phyloP scores from a whole-genome alignment of 2,329 filamentous ascomycete genomes.

The Phaeophleospora eucalypticola region DNA sequence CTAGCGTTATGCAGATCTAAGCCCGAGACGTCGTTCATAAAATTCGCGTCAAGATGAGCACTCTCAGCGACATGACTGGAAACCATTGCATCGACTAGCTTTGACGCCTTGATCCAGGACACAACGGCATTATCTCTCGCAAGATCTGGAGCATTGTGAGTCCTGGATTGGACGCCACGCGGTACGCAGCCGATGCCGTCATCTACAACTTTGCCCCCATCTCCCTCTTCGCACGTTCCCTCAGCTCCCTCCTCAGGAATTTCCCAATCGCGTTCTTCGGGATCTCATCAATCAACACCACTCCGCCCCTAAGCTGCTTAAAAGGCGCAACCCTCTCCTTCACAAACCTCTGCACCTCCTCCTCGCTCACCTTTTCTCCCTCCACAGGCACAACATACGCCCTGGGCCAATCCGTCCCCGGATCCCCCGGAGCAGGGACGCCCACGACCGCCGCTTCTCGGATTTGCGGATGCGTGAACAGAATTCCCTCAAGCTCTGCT shows the following conservation, averaged over 20 bases:
- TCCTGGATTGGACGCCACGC: too few relatives aligned
- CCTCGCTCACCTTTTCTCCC: constrained; percentile 28
- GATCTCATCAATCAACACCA: constrained; percentile 43
- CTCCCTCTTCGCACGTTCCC: constrained; percentile 41
- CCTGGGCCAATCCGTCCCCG: constrained; percentile 43
- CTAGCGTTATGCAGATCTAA: too few relatives aligned
- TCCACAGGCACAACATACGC: constrained; percentile 41
- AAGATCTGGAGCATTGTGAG: too few relatives aligned
- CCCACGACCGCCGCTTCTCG: constrained; percentile 44
- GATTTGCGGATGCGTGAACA: constrained; percentile 40
- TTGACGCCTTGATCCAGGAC: too few relatives aligned
- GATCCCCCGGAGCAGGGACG: constrained; percentile 42
- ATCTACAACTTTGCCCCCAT: constrained; percentile 9
- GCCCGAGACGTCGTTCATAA: too few relatives aligned
- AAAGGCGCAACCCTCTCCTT: constrained; percentile 42
- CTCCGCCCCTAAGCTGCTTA: constrained; percentile 44
- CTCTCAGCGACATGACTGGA: too few relatives aligned
- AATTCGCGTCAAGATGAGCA: too few relatives aligned
- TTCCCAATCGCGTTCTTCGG: constrained; percentile 46
- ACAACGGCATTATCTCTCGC: too few relatives aligned
- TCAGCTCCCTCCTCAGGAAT: constrained; percentile 42
- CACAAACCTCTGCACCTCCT: constrained; percentile 38
- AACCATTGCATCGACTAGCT: too few relatives aligned
- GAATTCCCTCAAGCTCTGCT: constrained; percentile 44
- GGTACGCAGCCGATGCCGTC: too few relatives aligned